phyloP scores from a whole-genome alignment of 331 rosid genomes.

The Erythrophleum ivorense region DNA sequence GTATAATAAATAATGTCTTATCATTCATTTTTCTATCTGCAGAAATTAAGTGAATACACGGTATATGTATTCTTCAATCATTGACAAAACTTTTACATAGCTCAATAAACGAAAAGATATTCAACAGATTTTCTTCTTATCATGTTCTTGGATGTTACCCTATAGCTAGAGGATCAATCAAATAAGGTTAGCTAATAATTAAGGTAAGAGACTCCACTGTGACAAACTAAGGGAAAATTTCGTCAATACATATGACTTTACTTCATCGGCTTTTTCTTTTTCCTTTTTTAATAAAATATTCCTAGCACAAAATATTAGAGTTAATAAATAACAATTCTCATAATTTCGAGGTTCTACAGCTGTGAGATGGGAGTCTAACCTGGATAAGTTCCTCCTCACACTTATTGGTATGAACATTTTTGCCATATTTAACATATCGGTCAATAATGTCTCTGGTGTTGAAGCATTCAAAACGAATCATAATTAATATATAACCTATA shows the following conservation, averaged over 20 bases:
- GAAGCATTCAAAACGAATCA: neutral
- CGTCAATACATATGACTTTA: neutral
- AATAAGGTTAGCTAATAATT: too few species aligned
- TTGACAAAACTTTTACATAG: neutral
- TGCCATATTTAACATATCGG: neutral
- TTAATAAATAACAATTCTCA: neutral
- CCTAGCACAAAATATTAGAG: neutral
- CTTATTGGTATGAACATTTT: neutral
- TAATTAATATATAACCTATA: neutral
- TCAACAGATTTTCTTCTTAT: too few species aligned
- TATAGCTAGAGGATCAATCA: too few species aligned
- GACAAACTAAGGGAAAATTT: neutral
- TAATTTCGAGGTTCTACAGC: neutral
- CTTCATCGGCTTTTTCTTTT: neutral
- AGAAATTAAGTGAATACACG: too few species aligned
- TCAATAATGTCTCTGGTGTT: slow-evolving; percentile 5
- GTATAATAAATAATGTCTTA: too few species aligned
- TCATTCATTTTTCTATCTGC: too few species aligned
- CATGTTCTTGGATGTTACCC: too few species aligned
- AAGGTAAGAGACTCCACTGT: too few species aligned
- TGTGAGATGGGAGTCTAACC: neutral
- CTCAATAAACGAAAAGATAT: too few species aligned
- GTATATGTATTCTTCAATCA: neutral
- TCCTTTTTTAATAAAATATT: neutral
- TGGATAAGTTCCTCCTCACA: neutral